Base-by-base conservation (phyloP, 2,329 filamentous ascomycete species). In the Aureobasidium melanogenum region DNA sequence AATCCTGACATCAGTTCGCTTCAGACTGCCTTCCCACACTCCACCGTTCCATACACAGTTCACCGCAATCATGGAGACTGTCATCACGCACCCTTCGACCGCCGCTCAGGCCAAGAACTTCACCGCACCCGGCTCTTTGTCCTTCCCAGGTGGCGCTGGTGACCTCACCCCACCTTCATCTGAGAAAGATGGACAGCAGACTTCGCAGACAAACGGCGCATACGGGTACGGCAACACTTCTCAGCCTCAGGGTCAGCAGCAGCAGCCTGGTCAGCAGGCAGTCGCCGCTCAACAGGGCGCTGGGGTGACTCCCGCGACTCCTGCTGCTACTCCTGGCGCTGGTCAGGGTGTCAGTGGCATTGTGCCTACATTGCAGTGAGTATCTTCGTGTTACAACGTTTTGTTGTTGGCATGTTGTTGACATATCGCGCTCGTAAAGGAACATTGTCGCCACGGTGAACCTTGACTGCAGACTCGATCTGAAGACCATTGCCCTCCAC, bases 381-480 rank as follows among this genome's bases (percentile, higher is more conserved):
- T 94, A 88, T 86, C 64, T 60, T 65, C 63, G 63, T 69, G 69
- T 68, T 63, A 65, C 69, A 70, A 68, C 69, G 71, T 64, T 70
- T 70, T 64, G 64, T 61, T 59, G 60, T 61, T 59, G 60, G 64
- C 64, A 64, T 62, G 61, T 62, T 63, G 47, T 66, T 69, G 65
- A 69, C 64, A 85, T 63, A n/a, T 60, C 60, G 41, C 54, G 41
- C 22, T 80, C 73, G 75, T 60, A 91, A 47, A 95, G 91, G 87
- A 97, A 97, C 81, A 96, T 97, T 79, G 93, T 97, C 77, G 93
- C 94, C 68, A 99, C 94, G 69, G 94, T 97, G 81, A 97, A 97
- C 77, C 84, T 97, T 73, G 91, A 95, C 81, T 97, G 93, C 79
- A 92, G 93, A 69, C 81, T 97, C 79, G 94, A 99, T 75, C 84